Conservation (phyloP, 192 early-diverging fungal species). For the Entomortierella chlamydospora region DNA sequence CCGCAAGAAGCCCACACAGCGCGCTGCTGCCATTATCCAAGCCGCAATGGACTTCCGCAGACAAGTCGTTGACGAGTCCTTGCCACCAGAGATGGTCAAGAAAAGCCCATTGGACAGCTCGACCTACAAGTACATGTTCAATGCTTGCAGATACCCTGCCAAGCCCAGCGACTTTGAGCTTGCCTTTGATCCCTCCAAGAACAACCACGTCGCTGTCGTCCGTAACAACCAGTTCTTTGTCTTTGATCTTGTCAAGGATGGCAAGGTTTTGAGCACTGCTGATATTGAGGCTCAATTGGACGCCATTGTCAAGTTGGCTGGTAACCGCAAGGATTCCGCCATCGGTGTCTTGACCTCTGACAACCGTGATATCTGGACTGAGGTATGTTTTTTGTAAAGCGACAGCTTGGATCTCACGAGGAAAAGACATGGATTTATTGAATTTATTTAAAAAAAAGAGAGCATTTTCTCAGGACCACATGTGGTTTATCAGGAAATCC, state of each 20-base stretch:
- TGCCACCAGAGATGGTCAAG: conserved; percentile 83
- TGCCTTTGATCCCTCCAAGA: conserved; percentile 74
- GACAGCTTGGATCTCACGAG: not conserved
- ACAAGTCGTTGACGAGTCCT: conserved; percentile 74
- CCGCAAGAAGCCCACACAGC: conserved; percentile 78
- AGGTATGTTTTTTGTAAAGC: conserved; percentile 56
- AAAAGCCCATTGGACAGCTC: conserved; percentile 85
- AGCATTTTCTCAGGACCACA: not conserved
- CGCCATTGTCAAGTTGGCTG: conserved; percentile 65
- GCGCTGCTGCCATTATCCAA: conserved; percentile 91
- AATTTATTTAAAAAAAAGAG: not conserved
- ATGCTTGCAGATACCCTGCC: conserved; percentile 90
- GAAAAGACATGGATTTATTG: not conserved
- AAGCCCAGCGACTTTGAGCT: conserved; percentile 87
- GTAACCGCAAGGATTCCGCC: conserved; percentile 72
- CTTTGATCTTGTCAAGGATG: conserved; percentile 79
- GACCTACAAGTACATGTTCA: conserved; percentile 98
- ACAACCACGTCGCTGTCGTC: conserved; percentile 88
- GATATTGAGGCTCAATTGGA: conserved; percentile 79
- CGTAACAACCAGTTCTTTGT: conserved; percentile 93
- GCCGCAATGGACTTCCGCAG: conserved; percentile 91
- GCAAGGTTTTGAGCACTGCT: conserved; percentile 80
- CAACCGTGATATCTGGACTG: conserved; percentile 94
- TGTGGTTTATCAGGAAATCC: not conserved
- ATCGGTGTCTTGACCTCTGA: conserved; percentile 91